Percentiles rank a stretch among this genome's conserved stretches.
These are phyloP conservation scores for Agastache rugosa DNA, from an alignment of 257 asterid genomes.

Conservation along the genomic window DNA sequence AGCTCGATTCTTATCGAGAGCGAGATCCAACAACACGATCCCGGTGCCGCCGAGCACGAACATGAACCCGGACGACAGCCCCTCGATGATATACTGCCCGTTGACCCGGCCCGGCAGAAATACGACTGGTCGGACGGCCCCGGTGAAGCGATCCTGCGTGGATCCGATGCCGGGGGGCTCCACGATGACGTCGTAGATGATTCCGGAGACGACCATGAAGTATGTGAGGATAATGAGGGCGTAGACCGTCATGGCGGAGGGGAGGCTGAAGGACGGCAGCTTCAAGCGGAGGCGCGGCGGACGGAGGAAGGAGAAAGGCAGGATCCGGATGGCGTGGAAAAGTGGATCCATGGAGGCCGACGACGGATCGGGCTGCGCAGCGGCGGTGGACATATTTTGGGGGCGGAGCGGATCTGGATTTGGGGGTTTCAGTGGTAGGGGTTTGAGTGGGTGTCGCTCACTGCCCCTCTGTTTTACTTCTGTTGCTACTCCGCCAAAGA, in stretches of 20 bases:
- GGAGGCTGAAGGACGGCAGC: conserved; percentile 83
- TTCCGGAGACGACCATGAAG: conserved; percentile 96
- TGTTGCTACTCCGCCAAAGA: neutral
- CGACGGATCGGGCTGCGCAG: conserved; percentile 37
- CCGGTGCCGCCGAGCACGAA: conserved; percentile 92
- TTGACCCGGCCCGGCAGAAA: conserved; percentile 91
- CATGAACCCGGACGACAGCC: conserved; percentile 93
- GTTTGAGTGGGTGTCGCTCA: neutral
- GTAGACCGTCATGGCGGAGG: conserved; percentile 93
- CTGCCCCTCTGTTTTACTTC: neutral
- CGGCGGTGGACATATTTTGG: conserved; percentile 45
- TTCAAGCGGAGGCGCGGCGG: conserved; percentile 94
- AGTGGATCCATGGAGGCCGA: conserved; percentile 66
- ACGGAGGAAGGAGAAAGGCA: conserved; percentile 81
- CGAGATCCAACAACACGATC: conserved; percentile 84
- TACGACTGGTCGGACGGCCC: conserved; percentile 84
- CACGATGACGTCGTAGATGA: conserved; percentile 91
- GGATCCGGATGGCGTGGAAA: conserved; percentile 58
- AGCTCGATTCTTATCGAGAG: conserved; percentile 77
- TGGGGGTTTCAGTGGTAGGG: conserved; percentile 14
- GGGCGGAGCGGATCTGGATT: conserved; percentile 24
- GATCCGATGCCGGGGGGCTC: conserved; percentile 99
- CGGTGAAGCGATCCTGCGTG: conserved; percentile 79
- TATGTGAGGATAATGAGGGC: conserved; percentile 83
- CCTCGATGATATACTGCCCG: conserved; percentile 94